A percentile compares a stretch with the other conserved stretches of the same genome.
Evolutionary conservation across 495 filamentous ascomycete genomes (phyloP).

Genomic region (Aspergillus sclerotioniger): DNA sequence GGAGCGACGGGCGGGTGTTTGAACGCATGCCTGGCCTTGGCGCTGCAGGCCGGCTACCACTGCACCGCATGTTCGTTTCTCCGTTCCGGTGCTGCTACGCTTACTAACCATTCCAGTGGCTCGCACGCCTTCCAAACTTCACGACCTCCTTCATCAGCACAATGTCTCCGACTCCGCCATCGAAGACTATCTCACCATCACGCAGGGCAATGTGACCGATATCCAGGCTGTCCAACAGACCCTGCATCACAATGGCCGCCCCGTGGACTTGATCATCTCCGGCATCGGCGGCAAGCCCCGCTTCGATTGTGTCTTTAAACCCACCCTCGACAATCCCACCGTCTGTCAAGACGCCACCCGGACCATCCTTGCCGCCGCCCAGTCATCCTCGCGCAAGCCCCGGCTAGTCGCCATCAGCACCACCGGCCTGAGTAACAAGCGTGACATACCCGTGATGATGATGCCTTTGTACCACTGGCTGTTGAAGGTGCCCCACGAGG

Average conservation of each 20-base stretch:
- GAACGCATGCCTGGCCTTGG: constrained; percentile 44
- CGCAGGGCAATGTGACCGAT: constrained; percentile 54
- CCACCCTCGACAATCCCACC: constrained; percentile 51
- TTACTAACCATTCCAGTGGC: constrained; percentile 33
- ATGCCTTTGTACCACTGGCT: constrained; percentile 50
- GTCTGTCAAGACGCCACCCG: constrained; percentile 53
- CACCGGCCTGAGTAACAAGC: constrained; percentile 43
- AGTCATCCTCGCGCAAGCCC: constrained; percentile 35
- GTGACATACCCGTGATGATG: constrained; percentile 53
- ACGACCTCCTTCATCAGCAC: constrained; percentile 32
- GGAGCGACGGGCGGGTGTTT: constrained; percentile 52
- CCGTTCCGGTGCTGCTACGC: too few species aligned
- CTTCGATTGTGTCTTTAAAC: constrained; percentile 20
- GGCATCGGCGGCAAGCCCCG: constrained; percentile 33
- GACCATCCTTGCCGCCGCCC: constrained; percentile 41
- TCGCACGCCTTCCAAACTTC: constrained; percentile 63
- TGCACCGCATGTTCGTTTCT: constrained; percentile 35
- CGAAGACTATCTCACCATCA: constrained; percentile 42
- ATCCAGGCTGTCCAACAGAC: constrained; percentile 32
- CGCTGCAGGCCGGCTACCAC: constrained; percentile 50
- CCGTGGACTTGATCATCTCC: constrained; percentile 30
- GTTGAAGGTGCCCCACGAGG: constrained; percentile 51
- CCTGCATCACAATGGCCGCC: constrained; percentile 25
- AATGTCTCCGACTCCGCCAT: constrained; percentile 30
- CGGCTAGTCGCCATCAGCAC: constrained; percentile 50